Conservation (phyloP, 768 basidiomycete species). For the Termitomyces sp. region DNA sequence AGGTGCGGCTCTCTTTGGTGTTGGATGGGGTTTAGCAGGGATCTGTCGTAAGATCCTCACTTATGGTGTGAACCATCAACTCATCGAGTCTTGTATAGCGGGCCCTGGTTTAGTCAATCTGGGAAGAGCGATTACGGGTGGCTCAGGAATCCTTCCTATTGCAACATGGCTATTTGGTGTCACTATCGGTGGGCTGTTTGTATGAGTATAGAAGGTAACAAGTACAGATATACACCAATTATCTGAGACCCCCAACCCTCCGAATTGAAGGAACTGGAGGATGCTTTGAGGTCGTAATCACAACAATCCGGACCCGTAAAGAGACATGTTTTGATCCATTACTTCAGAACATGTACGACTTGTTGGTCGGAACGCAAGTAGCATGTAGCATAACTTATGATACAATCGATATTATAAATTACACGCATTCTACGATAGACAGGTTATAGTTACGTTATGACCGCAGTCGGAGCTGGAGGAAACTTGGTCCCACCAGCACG, state of each 20-base stretch:
- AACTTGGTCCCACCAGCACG: slow-evolving; percentile 36
- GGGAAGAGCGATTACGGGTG: slow-evolving; percentile 42
- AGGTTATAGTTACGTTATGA: slow-evolving; percentile 10
- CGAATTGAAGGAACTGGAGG: background rate
- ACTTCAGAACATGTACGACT: background rate
- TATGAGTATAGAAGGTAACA: slow-evolving; percentile 6
- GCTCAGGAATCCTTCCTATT: slow-evolving; percentile 27
- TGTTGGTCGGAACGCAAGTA: background rate
- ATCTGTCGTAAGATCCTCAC: slow-evolving; percentile 52
- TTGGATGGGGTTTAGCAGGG: slow-evolving; percentile 61
- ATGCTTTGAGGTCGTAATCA: background rate
- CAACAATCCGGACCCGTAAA: background rate
- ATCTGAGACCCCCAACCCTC: background rate
- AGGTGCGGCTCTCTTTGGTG: slow-evolving; percentile 55
- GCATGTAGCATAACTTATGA: background rate
- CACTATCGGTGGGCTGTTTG: slow-evolving; percentile 37
- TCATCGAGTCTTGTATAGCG: slow-evolving; percentile 30
- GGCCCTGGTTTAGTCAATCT: slow-evolving; percentile 63
- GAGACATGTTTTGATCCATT: background rate
- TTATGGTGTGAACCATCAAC: slow-evolving; percentile 2
- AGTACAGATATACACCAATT: background rate
- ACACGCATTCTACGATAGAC: background rate
- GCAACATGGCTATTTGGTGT: slow-evolving; percentile 41
- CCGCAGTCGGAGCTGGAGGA: slow-evolving; percentile 15
- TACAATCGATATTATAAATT: slow-evolving; percentile 1